Base-by-base conservation (phyloP, 1,139 yeast genomes). In the Pneumocystis canis region DNA sequence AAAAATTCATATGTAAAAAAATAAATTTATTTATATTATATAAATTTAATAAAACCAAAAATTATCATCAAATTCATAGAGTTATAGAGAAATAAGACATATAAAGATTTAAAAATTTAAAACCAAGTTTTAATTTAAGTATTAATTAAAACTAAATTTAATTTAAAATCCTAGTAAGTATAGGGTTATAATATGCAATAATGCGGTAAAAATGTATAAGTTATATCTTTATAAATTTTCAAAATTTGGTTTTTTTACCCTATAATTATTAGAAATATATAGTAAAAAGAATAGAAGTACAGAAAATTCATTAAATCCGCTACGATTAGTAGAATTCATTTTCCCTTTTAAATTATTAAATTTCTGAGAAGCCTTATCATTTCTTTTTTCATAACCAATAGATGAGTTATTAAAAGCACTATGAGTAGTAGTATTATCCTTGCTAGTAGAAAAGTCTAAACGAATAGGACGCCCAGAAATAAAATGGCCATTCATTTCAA, bases 381-480 rank as follows among this genome's bases (percentile, higher is more conserved):
- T 28, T 6, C 25, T 47, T 47, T 25, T 47, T 47, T 47, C 30
- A 47, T 47, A 47, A 47, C 5, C 30, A 11, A 16, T 11, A 25
- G 6, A 47, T 47, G 54, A 47, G 14, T 25, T 47, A 47, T 47
- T 25, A 25, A 47, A 47, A 47, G 31, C 11, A 9, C 6, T 25
- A 47, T 47, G 31, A 25, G 31, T 3, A 47, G 7, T 25, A 25
- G 74, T 72, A 71, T 72, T 72, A 68, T 84, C 89, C 78, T 87
- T 87, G 75, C 98, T 97, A 67, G 96, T 83, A 62, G 97, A 87
- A 82, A 75, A 92, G 78, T 92, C 98, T 70, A 92, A 81, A 81
- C 98, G 88, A 71, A 94, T 87, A 67, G 96, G 83, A 80, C 98
- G 87, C 70, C 95, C 96, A 70, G 84, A 90, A 71, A 92, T 80